Evolutionary conservation across 1,284 basidiomycete species (phyloP), one percentile per base, ranked within the genome.

Genomic region (Golubevia sp.): DNA sequence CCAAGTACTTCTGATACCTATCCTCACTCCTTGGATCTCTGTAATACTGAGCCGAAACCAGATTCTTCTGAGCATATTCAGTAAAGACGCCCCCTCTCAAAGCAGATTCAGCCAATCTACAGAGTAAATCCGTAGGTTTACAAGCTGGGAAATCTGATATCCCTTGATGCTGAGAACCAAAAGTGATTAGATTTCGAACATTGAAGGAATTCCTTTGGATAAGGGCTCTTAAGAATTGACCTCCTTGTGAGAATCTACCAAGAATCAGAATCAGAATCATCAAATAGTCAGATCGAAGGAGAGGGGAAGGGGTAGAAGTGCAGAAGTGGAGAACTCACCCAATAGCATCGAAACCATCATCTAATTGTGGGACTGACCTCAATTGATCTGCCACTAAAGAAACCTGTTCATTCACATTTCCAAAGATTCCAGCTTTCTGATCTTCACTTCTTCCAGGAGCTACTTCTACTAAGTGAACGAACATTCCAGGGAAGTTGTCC

Each of bases 11-110:
- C 4, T 88, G 87, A 54, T 94, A 85, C 24, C 90, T 88, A n/a
- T 85, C 85, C 11, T 63, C 58, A 30, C 67, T 63, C 24, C 67
- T 73, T 3, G 92, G 91, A 84, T 98, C 94, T 49, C 96, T 90
- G 84, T 88, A 98, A 85, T 98, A 99, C 78, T 97, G 94, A 0
- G 96, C 96, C 88, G 93, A 71, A 0, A 97, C 84, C 61, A 96
- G 83, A 79, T 95, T 90, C 21, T 86, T 80, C 82, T 97, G 94
- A 0, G 91, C 92, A 89, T 90, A 96, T 11, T 87, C 71, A 18
- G 88, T 89, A 83, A 98, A 98, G 26, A 94, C 90, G 0, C 91
- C 92, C 7, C 87, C 85, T 62, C 88, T 88, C 7, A 89, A 89
- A 0, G 90, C 89, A n/a, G 88, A 86, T 49, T 91, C 88, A 8